Percentiles rank a stretch among this genome's conserved stretches.
phyloP scores from a whole-genome alignment of 345 rosid species.

The Atalantia buxifolia region DNA sequence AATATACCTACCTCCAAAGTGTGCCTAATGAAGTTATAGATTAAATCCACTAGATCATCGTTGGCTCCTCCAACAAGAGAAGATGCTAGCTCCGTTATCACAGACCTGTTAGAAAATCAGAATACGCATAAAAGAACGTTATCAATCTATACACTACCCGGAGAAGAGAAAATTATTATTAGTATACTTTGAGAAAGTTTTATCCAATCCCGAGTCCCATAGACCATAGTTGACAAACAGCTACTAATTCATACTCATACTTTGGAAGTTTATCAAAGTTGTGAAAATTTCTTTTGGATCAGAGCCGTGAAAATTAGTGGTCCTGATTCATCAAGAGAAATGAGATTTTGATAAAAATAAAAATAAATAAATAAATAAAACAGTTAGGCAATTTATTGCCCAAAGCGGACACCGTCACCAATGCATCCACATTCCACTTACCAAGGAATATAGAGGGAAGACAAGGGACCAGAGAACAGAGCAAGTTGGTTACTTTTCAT shows the following conservation, averaged over 20 bases:
- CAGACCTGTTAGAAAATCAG: slow-evolving; percentile 30
- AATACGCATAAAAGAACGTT: background rate
- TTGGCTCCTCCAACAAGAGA: slow-evolving; percentile 71
- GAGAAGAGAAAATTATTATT: background rate
- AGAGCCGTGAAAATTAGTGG: too few species aligned
- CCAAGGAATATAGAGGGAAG: background rate
- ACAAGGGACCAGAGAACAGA: background rate
- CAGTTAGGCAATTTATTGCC: background rate
- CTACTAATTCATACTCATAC: background rate
- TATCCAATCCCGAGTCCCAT: background rate
- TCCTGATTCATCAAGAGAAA: background rate
- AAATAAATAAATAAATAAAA: background rate
- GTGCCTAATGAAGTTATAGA: slow-evolving; percentile 54
- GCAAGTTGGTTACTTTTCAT: background rate
- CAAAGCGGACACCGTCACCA: too few species aligned
- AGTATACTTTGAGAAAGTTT: background rate
- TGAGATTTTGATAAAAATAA: background rate
- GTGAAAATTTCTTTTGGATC: background rate
- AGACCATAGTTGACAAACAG: background rate
- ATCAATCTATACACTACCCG: background rate
- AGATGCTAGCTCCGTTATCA: slow-evolving; percentile 64
- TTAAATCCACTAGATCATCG: slow-evolving; percentile 62
- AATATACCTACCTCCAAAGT: slow-evolving; percentile 71
- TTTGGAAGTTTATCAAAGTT: background rate
- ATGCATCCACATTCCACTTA: too few species aligned